Base-by-base conservation (phyloP, 2,329 filamentous ascomycete species). In the Exophiala xenobiotica region DNA sequence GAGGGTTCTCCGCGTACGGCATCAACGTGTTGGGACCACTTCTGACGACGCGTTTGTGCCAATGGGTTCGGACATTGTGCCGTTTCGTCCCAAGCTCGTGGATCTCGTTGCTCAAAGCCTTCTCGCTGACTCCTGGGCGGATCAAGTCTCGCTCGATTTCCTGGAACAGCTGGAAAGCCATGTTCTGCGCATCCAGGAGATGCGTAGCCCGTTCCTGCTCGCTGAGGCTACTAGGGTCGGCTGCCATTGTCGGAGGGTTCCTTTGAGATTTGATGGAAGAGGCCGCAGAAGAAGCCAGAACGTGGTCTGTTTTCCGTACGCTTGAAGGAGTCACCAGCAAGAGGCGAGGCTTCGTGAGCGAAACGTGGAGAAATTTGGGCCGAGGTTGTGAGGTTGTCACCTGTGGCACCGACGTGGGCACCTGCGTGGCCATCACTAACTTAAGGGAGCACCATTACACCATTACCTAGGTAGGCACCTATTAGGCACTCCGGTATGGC, bases 1-100 rank as follows among this genome's bases (percentile, higher is more conserved):
- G 74, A 0, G 76, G 75, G 58, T 78, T 78, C 2, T 77, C 76
- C 3, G 66, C 62, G 48, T 76, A 79, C 0, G 76, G 76, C 1
- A 63, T 53, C 3, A 79, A 56, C 0, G 76, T 79, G 61, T 80
- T 77, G 3, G 73, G 71, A 0, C 76, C 77, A 54, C 73, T 76
- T 6, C 77, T 67, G 26, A 79, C 68, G 1, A 78, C 69, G 4
- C 75, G 70, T 59, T 78, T 79, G 63, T 79, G 77, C 77, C 77
- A 79, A 53, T 79, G 74, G 2, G 73, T 78, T 12, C 65, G 63
- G 8, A 79, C 67, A 12, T 67, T 68, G 61, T 76, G 66, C n/a
- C 70, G 70, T 27, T 70, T 62, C 6, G 64, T 56, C 31, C 72
- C 74, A 0, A 77, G 67, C 27, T 70, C 64, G 58, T 77, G 70